Base-by-base conservation (phyloP, 2,329 filamentous ascomycete genomes). In the Fusarium falciforme region DNA sequence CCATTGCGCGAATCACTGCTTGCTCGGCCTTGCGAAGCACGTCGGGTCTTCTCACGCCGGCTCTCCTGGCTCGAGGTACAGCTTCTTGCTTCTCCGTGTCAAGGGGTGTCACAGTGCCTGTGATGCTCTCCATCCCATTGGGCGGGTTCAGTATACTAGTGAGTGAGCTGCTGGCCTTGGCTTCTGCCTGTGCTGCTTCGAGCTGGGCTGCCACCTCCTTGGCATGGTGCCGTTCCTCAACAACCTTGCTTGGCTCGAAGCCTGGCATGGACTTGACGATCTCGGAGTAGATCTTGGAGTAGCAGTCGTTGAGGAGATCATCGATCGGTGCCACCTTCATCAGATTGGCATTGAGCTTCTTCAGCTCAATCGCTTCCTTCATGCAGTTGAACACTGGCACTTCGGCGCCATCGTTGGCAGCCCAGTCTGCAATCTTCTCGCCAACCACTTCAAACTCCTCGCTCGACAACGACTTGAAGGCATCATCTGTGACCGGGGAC, bases 261-360 rank as follows among this genome's bases (percentile, higher is more conserved):
- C 86, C 85, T 0, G 89, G 88, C 3, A 94, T 83, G 5, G 85
- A 86, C 47, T 89, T 89, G 2, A 90, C 90, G 58, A 95, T 84
- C 33, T 92, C 89, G 20, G 88, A 87, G 79, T 94, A 96, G 17
- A 97, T 86, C 58, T 91, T 88, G 1, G 94, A 93, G 82, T 98
- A 99, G 58, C 93, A 92, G 82, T 99, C 96, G 25, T 92, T 93
- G 74, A 98, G 93, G n/a, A 98, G 88, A 79, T 99, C 96, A 78
- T 99, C 96, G 52, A 98, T 96, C 11, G 92, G 88, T 0, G 91
- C 89, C 1, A 93, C 89, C 82, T 98, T 98, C 89, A 97, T 96
- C 9, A 98, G 87, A 55, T 92, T 93, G 44, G 92, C 92, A 79
- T 99, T 99, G 52, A 98, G 89, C 80, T 90, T 91, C 80, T 91